These are phyloP conservation scores for Erysiphe neolycopersici DNA, from an alignment of 2,329 filamentous ascomycete species.

Conservation along the genomic window DNA sequence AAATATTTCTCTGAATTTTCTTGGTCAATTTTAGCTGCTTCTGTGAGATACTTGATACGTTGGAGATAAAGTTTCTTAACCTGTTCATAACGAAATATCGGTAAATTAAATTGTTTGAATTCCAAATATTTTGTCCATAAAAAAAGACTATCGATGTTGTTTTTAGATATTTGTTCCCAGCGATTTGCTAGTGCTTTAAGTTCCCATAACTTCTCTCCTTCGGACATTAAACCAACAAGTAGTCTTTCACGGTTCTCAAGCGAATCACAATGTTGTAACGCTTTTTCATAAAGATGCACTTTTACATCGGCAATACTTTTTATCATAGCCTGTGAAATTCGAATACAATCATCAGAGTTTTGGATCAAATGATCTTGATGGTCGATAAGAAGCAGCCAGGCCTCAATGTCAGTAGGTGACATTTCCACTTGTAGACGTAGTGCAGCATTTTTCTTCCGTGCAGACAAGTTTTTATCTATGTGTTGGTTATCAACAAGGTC, in stretches of 20 bases:
- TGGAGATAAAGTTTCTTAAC: slow-evolving; percentile 31
- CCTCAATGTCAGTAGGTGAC: slow-evolving; percentile 35
- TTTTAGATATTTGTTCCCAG: slow-evolving; percentile 35
- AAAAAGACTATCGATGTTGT: slow-evolving; percentile 27
- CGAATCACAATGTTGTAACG: slow-evolving; percentile 29
- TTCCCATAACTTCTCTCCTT: slow-evolving; percentile 53
- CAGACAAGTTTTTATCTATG: slow-evolving; percentile 17
- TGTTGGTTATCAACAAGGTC: slow-evolving; percentile 16
- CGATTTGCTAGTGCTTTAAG: slow-evolving; percentile 28
- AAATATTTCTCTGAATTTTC: slow-evolving; percentile 8
- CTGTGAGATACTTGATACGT: slow-evolving; percentile 24
- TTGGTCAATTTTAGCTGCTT: slow-evolving; percentile 1
- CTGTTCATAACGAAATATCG: slow-evolving; percentile 39
- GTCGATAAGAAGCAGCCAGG: slow-evolving; percentile 55
- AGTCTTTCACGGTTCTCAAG: slow-evolving; percentile 27
- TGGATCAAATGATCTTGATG: slow-evolving; percentile 47
- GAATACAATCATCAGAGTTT: slow-evolving; percentile 20
- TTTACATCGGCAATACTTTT: slow-evolving; percentile 54
- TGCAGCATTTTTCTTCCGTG: slow-evolving; percentile 28
- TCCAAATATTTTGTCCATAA: slow-evolving; percentile 54
- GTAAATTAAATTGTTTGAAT: slow-evolving; percentile 41
- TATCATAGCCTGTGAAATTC: slow-evolving; percentile 30
- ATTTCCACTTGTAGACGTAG: slow-evolving; percentile 37
- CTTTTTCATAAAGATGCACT: slow-evolving; percentile 53
- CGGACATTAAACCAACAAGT: slow-evolving; percentile 40